A percentile compares a stretch with the other conserved stretches of the same genome.
These are phyloP conservation scores for Colletotrichum chlorophyti DNA, from an alignment of 2,329 filamentous ascomycete genomes.

Conservation along the genomic window DNA sequence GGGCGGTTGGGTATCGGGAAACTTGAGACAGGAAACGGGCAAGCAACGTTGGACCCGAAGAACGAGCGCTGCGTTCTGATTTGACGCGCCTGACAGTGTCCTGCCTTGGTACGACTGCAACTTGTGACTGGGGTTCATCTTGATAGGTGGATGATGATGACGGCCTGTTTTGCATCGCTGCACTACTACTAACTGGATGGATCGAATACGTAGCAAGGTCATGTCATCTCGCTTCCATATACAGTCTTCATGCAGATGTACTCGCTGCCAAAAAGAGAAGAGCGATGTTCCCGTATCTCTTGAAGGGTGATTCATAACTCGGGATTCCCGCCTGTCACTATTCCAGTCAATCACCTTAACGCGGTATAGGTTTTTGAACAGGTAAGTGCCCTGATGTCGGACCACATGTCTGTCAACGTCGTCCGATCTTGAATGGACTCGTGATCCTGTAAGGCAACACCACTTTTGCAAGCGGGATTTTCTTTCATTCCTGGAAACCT, in stretches of 20 bases:
- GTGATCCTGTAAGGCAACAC: too few species aligned
- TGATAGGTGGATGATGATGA: not conserved
- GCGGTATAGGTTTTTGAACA: too few species aligned
- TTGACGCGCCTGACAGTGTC: not conserved
- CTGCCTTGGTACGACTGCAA: not conserved
- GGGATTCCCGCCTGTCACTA: not conserved
- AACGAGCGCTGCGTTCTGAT: not conserved
- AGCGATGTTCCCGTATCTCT: not conserved
- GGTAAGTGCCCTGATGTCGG: constrained; percentile 15
- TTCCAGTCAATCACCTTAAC: too few species aligned
- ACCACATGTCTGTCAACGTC: constrained; percentile 22
- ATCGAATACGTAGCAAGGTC: constrained; percentile 4
- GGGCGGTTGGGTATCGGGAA: not conserved
- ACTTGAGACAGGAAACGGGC: not conserved
- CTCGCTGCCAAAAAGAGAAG: constrained; percentile 4
- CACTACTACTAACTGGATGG: too few species aligned
- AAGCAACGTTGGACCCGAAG: not conserved
- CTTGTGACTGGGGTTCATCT: not conserved
- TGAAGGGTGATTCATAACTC: not conserved
- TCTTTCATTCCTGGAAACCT: too few species aligned
- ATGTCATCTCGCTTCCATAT: constrained; percentile 12
- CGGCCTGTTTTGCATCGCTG: not conserved
- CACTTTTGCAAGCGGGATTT: not conserved
- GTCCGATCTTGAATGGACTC: constrained; percentile 22
- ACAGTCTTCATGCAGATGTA: constrained; percentile 8